Percentiles rank a stretch among this genome's conserved stretches.
phyloP scores from a whole-genome alignment of 345 rosid genomes.

The Gynandropsis gynandra region DNA sequence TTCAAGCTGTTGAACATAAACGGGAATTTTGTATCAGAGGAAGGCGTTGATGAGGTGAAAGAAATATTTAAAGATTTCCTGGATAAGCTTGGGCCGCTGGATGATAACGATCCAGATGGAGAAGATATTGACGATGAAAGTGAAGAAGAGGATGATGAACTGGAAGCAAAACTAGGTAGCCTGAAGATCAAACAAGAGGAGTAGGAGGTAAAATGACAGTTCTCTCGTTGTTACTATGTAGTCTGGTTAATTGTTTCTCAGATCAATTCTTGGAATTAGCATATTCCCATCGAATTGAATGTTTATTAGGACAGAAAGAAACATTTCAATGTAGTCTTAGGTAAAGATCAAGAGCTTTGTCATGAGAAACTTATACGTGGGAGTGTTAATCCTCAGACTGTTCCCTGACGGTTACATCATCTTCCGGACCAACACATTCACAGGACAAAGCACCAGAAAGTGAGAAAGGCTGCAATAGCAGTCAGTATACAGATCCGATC shows the following conservation, averaged over 20 bases:
- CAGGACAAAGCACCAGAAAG: constrained; percentile 55
- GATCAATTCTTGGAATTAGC: too few species aligned
- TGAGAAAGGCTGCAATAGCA: constrained; percentile 55
- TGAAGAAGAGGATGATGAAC: constrained; percentile 40
- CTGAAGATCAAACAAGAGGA: too few species aligned
- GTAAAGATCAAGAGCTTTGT: too few species aligned
- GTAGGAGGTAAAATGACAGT: too few species aligned
- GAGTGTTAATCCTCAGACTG: too few species aligned
- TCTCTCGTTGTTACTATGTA: too few species aligned
- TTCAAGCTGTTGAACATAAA: constrained; percentile 59
- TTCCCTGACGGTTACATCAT: too few species aligned
- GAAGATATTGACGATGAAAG: constrained; percentile 64
- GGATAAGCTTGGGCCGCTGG: constrained; percentile 54
- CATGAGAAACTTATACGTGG: background rate
- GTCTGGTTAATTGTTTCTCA: too few species aligned
- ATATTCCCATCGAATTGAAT: too few species aligned
- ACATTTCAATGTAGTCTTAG: too few species aligned
- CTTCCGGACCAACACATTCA: too few species aligned
- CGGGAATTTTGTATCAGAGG: constrained; percentile 73
- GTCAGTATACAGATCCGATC: constrained; percentile 55
- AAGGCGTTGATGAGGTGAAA: constrained; percentile 74
- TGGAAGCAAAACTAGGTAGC: constrained; percentile 19
- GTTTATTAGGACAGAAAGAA: too few species aligned
- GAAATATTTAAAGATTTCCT: constrained; percentile 50
- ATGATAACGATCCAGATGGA: constrained; percentile 77